Conservation (phyloP, 2,329 filamentous ascomycete genomes). For the Aspergillus fumigatiaffinis region DNA sequence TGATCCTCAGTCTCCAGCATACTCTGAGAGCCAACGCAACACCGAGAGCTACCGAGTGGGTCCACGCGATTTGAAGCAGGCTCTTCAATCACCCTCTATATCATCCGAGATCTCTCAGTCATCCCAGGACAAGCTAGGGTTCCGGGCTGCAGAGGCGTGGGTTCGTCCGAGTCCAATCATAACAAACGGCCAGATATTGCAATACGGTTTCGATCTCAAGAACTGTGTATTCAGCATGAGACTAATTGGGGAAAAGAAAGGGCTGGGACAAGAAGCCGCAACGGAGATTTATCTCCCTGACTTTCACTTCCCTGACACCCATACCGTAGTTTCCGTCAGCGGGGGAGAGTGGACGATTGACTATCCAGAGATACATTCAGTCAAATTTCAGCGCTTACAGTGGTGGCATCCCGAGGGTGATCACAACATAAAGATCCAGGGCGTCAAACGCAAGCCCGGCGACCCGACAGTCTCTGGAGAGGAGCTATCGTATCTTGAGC, state of each 20-base stretch:
- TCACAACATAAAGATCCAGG: conserved; percentile 73
- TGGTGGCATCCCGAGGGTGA: conserved; percentile 94
- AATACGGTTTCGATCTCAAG: conserved; percentile 77
- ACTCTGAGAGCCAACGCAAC: conserved; percentile 49
- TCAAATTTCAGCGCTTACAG: conserved; percentile 68
- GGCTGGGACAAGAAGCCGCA: conserved; percentile 59
- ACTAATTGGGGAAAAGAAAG: conserved; percentile 58
- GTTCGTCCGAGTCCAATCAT: conserved; percentile 77
- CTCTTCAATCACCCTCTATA: conserved; percentile 56
- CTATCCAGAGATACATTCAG: conserved; percentile 65
- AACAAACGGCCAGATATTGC: conserved; percentile 66
- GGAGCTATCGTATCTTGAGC: conserved; percentile 74
- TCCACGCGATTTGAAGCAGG: conserved; percentile 70
- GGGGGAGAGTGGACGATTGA: conserved; percentile 89
- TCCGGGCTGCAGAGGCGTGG: conserved; percentile 88
- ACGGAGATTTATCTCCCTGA: conserved; percentile 85
- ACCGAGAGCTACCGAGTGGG: conserved; percentile 54
- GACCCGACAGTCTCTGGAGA: conserved; percentile 54
- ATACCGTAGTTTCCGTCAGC: conserved; percentile 68
- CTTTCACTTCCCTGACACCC: conserved; percentile 80
- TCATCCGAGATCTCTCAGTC: conserved; percentile 53
- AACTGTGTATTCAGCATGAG: conserved; percentile 73
- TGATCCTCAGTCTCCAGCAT: conserved; percentile 48
- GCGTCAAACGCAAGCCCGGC: conserved; percentile 59
- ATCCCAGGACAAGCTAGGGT: conserved; percentile 65